Evolutionary conservation across 2,329 filamentous ascomycete species (phyloP), one percentile per base, ranked within the genome.

Genomic region (Paecilomyces niveus): DNA sequence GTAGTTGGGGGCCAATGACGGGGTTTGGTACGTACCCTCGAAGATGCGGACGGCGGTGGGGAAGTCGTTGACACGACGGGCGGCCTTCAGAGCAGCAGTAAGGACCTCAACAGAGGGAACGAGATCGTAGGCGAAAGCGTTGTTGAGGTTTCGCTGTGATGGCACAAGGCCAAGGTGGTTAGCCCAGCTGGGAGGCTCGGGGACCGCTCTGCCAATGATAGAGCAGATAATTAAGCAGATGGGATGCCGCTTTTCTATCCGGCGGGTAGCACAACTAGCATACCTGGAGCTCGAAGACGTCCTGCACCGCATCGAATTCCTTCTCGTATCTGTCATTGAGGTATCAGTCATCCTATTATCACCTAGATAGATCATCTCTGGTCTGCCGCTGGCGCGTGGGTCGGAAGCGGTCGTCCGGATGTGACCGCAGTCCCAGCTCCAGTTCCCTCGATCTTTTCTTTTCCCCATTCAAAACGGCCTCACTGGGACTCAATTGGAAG

Each of bases 211-310:
- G 66, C 64, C 59, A 62, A 61, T 54, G 51, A 35, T 32, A 56
- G 50, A 31, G 45, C 52, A 33, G 53, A 45, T 51, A 39, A 58
- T 57, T 56, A 54, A 54, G 58, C 57, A 56, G 59, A 58, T 54
- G 59, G 54, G 56, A 57, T 45, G 54, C 52, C 58, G 63, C 57
- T 56, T 56, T 60, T 62, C 61, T 58, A 56, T 57, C 57, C 53
- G 53, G 58, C 52, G 54, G 59, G 57, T 56, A 55, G 55, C 52
- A 57, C 55, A 53, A 55, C 58, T 53, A 61, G 75, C 84, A 74
- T 87, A 96, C 92, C 91, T 97, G 92, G 74, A 99, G 91, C 87
- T 99, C 94, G 79, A 99, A 99, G 74, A 97, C 93, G 82, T 99
- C 94, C 81, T 97, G 91, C 67, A 99, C 94, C 73, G 81, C 80